Evolutionary conservation across 306 rosid genomes (phyloP), one percentile per base, ranked within the genome.

Genomic region (Mimosa bimucronata): DNA sequence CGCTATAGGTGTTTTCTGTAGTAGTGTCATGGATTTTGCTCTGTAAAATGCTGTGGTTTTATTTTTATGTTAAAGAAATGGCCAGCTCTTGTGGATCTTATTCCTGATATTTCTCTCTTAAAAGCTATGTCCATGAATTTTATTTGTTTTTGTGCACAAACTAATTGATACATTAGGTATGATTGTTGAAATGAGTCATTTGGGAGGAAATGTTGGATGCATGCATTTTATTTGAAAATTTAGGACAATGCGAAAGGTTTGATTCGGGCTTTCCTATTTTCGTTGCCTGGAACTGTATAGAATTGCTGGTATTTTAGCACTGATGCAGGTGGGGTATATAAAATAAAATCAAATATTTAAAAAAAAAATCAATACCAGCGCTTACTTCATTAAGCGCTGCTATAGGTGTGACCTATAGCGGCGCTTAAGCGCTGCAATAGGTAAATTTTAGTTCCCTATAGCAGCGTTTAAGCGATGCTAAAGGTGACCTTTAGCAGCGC

Each of bases 21-120:
- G n/a, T n/a, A n/a, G n/a, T n/a, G n/a, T 25, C 1, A 14, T 66
- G 73, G 77, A 70, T 48, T 37, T 64, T 53, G 75, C 75, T 57
- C 26, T 78, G 88, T 52, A 18, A 40, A 65, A 37, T n/a, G n/a
- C 29, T 16, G 2, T 2, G 18, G 7, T 16, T 66, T 55, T 52
- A 52, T 55, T 55, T 6, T 10, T 9, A 37, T 34, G 28, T 9
- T 21, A 21, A 40, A 21, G 15, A 9, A 21, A 9, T 41, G 9
- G 25, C 6, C 18, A 38, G 45, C 45, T 68, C 26, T 11, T 40
- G 40, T 28, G 26, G 48, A 41, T 68, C 25, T 46, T 14, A 46
- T 46, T 46, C 18, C 53, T 46, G 53, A 46, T 18, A 46, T 46
- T 46, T 46, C 19, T 46, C 52, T 46, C n/a, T 2, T 4, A 46